A percentile compares a stretch with the other conserved stretches of the same genome.
These are phyloP conservation scores for Pythium oligandrum DNA, from an alignment of 352 stramenopile genomes.

Conservation along the genomic window DNA sequence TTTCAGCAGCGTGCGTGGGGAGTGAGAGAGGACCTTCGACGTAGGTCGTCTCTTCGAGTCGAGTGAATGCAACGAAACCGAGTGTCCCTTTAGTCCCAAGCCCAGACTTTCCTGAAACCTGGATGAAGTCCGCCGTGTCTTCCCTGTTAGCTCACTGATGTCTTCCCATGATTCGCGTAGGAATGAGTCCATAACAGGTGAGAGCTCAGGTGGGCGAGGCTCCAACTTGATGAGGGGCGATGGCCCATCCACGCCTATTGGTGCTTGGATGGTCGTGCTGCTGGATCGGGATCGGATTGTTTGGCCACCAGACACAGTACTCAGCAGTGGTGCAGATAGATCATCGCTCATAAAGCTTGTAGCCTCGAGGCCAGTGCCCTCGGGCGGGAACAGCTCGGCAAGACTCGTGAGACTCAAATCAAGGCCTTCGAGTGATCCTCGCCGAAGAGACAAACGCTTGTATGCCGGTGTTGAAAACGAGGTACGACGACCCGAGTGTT, in stretches of 20 bases:
- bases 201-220: conserved; percentile 27
- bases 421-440: conserved; percentile 33
- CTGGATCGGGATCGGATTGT: too few species aligned
- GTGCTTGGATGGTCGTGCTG: too few species aligned
- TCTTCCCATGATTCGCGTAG: conserved; percentile 55
- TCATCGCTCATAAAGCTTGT: too few species aligned
- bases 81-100: too few species aligned
- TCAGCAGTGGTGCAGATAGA: too few species aligned
- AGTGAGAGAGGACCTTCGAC: too few species aligned
- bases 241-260: background rate
- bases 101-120: conserved; percentile 14
- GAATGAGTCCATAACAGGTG: conserved; percentile 56
- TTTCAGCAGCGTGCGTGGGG: too few species aligned
- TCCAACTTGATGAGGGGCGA: conserved; percentile 44
- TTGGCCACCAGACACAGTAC: too few species aligned
- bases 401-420: conserved; percentile 41
- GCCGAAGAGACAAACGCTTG: conserved; percentile 8
- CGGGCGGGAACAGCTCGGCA: conserved; percentile 34
- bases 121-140: conserved; percentile 23
- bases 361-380: conserved; percentile 9
- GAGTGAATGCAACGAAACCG: too few species aligned
- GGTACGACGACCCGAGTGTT: conserved; percentile 6
- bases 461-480: background rate
- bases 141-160: conserved; percentile 22
- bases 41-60: too few species aligned